Percentiles rank a stretch among this genome's conserved stretches.
Evolutionary conservation across 192 early-diverging fungal genomes (phyloP).

Genomic region (Geosiphon pyriformis): DNA sequence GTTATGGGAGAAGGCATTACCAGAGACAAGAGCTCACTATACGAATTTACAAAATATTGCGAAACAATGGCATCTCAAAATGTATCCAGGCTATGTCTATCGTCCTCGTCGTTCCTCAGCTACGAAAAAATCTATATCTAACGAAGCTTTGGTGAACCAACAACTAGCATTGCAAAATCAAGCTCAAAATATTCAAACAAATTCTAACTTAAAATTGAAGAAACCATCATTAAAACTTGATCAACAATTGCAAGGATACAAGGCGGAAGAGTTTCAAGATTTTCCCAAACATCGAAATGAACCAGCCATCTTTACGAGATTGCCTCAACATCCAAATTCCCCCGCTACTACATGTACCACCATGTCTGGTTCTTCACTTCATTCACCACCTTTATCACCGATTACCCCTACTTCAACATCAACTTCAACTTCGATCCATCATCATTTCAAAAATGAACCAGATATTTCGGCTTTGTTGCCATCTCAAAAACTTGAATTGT

Average conservation of each 20-base stretch:
- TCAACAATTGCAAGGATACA: neutral
- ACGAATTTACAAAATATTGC: slow-evolving; percentile 18
- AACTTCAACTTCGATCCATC: neutral
- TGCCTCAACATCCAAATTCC: neutral
- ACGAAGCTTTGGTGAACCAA: neutral
- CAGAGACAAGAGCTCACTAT: slow-evolving; percentile 5
- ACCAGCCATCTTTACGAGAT: neutral
- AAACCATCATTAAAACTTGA: no score
- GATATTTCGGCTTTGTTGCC: no score
- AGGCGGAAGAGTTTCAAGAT: neutral
- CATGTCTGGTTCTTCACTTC: neutral
- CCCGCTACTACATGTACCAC: neutral
- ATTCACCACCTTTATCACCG: neutral
- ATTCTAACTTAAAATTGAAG: no score
- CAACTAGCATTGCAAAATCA: no score
- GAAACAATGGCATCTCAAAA: slow-evolving; percentile 16
- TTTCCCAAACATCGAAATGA: neutral
- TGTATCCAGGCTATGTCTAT: slow-evolving; percentile 25
- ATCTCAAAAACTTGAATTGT: no score
- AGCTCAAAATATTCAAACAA: no score
- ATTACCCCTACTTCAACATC: neutral
- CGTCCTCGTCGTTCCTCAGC: slow-evolving; percentile 4
- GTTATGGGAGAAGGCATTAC: slow-evolving; percentile 10
- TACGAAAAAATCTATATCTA: neutral
- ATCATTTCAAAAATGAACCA: no score